These are phyloP conservation scores for Penicillium taxi DNA, from an alignment of 495 filamentous ascomycete genomes.

Conservation along the genomic window DNA sequence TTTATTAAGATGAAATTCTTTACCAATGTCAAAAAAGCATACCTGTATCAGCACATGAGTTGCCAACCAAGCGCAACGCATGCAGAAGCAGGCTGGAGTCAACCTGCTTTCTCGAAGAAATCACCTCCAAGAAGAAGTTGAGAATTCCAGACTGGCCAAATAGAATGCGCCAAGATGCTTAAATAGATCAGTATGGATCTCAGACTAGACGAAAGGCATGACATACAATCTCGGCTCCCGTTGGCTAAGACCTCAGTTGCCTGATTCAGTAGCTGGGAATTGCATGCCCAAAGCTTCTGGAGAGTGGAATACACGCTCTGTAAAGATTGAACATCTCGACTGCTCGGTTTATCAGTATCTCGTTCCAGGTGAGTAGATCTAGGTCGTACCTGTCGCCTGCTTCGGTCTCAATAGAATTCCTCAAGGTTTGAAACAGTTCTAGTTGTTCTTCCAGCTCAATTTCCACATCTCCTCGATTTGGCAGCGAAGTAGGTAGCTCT, in stretches of 20 bases:
- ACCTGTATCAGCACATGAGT: constrained; percentile 78
- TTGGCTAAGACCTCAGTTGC: constrained; percentile 56
- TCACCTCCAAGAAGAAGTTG: constrained; percentile 52
- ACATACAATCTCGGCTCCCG: constrained; percentile 59
- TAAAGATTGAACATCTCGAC: constrained; percentile 16
- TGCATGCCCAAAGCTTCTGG: constrained; percentile 29
- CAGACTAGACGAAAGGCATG: too few species aligned
- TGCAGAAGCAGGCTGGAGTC: constrained; percentile 40
- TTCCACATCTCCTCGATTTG: constrained; percentile 7
- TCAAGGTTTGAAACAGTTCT: constrained; percentile 23
- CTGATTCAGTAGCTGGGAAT: constrained; percentile 37
- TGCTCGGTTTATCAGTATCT: constrained; percentile 16
- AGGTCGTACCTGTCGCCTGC: constrained; percentile 14
- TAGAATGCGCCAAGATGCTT: constrained; percentile 55
- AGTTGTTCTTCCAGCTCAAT: constrained; percentile 17
- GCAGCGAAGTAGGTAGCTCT: constrained; percentile 12
- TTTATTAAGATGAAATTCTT: too few species aligned
- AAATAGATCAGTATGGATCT: constrained; percentile 1
- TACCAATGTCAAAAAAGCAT: too few species aligned
- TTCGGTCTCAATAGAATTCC: constrained; percentile 17
- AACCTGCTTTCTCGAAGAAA: constrained; percentile 32
- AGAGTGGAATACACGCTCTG: constrained; percentile 21
- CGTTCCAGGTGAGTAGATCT: constrained; percentile 21
- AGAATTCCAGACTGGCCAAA: constrained; percentile 63
- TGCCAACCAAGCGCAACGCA: constrained; percentile 62